Evolutionary conservation across 1,139 yeast genomes (phyloP).

Genomic region (Geotrichum fermentans): DNA sequence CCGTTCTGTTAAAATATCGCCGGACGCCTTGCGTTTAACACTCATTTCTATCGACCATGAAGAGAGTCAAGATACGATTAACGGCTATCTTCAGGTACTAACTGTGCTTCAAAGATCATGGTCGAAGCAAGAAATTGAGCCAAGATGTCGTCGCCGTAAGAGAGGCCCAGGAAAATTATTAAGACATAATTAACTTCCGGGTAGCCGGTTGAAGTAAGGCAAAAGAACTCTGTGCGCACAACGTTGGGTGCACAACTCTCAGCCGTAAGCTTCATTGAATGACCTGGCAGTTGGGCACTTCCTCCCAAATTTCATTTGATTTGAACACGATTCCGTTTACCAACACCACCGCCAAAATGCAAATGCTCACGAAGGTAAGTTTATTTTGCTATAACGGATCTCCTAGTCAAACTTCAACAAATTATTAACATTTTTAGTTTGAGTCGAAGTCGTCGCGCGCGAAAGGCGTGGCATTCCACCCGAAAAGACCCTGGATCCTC

Average conservation of each 20-base stretch:
- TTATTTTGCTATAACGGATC: too few species aligned
- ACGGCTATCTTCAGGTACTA: background rate
- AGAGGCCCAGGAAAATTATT: background rate
- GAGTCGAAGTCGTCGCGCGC: slow-evolving; percentile 98
- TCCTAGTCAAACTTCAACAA: too few species aligned
- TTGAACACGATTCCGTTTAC: slow-evolving; percentile 12
- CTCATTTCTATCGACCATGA: slow-evolving; percentile 7
- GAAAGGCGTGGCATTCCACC: slow-evolving; percentile 97
- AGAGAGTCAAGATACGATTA: background rate
- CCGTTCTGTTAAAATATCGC: background rate
- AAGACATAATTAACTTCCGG: background rate
- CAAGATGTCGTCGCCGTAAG: background rate
- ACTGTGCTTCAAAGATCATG: background rate
- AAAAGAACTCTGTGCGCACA: background rate
- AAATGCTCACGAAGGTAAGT: slow-evolving; percentile 85
- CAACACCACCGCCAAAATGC: slow-evolving; percentile 50
- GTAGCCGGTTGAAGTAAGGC: background rate
- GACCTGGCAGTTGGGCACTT: slow-evolving; percentile 1
- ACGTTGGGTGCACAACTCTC: slow-evolving; percentile 5
- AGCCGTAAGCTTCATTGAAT: background rate
- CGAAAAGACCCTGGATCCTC: slow-evolving; percentile 92
- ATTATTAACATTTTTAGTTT: slow-evolving; percentile 48
- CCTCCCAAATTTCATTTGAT: slow-evolving; percentile 7
- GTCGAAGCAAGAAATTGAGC: background rate
- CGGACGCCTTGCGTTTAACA: slow-evolving; percentile 15